phyloP scores from a whole-genome alignment of 2,329 filamentous ascomycete genomes.

The Aciculosporium take region DNA sequence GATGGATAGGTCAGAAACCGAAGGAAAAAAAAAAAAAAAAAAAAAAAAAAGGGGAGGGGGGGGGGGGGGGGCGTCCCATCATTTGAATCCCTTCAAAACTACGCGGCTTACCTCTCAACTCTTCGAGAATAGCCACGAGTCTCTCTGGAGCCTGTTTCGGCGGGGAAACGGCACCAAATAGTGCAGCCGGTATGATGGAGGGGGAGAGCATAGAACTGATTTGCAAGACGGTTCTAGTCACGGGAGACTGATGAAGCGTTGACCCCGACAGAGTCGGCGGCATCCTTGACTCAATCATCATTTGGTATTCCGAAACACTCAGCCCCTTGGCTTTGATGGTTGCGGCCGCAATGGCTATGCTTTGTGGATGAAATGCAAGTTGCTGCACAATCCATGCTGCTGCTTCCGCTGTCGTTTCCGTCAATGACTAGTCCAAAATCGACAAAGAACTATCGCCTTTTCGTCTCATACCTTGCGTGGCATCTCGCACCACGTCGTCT shows the following conservation, averaged over 20 bases:
- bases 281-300: conserved; percentile 5
- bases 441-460: background rate
- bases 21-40: too few species aligned
- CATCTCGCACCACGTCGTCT: background rate
- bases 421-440: background rate
- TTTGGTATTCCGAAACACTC: conserved; percentile 9
- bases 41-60: too few species aligned
- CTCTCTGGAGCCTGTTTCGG: conserved; percentile 7
- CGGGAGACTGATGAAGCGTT: conserved; percentile 12
- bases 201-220: conserved; percentile 14
- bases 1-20: background rate
- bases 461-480: conserved; percentile 7
- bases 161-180: conserved; percentile 8
- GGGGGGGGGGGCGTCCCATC: too few species aligned
- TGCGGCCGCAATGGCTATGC: conserved; percentile 10
- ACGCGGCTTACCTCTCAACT: conserved; percentile 10
- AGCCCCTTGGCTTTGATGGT: conserved; percentile 11
- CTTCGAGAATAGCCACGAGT: conserved; percentile 7
- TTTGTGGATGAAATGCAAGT: conserved; percentile 11
- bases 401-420: conserved; percentile 7
- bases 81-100: background rate
- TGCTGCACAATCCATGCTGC: conserved; percentile 8
- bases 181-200: conserved; percentile 10
- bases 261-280: conserved; percentile 9
- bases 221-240: conserved; percentile 11